Conservation (phyloP, 371 early-diverging fungal genomes). For the Blastocladiella emersonii region DNA sequence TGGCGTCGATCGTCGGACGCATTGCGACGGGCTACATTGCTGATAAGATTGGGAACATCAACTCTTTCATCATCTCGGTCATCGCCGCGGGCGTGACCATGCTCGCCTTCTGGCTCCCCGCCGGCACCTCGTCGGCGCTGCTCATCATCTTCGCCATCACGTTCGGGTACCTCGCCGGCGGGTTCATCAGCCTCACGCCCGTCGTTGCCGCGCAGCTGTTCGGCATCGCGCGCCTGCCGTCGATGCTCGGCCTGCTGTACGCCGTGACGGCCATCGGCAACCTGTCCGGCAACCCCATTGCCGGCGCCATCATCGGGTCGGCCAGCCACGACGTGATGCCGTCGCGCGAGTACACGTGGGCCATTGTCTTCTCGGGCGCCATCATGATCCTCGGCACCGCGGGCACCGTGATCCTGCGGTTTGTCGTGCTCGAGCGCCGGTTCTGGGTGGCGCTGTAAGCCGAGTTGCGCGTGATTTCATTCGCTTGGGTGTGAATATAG, state of each 20-base stretch:
- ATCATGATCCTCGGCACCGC: slow-evolving; percentile 15
- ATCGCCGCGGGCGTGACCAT: slow-evolving; percentile 26
- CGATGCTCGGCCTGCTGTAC: slow-evolving; percentile 38
- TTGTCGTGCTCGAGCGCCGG: background rate
- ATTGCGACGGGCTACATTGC: slow-evolving; percentile 26
- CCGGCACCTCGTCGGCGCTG: slow-evolving; percentile 22
- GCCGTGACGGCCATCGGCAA: slow-evolving; percentile 41
- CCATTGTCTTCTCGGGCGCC: slow-evolving; percentile 15
- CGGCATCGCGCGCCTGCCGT: slow-evolving; percentile 32
- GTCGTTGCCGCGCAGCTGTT: slow-evolving; percentile 36
- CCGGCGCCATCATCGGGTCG: slow-evolving; percentile 27
- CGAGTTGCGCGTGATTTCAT: too few species aligned
- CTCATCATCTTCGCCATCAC: slow-evolving; percentile 28
- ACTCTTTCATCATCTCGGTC: slow-evolving; percentile 31
- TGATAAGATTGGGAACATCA: slow-evolving; percentile 41
- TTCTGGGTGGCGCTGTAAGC: background rate
- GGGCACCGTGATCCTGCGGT: slow-evolving; percentile 15
- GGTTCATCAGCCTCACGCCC: slow-evolving; percentile 37
- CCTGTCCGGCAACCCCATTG: slow-evolving; percentile 42
- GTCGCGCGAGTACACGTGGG: slow-evolving; percentile 13
- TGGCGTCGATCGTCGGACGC: slow-evolving; percentile 18
- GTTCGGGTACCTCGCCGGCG: slow-evolving; percentile 41
- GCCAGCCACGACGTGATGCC: background rate
- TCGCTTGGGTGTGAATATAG: too few species aligned
- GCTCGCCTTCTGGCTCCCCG: slow-evolving; percentile 23